Conservation (phyloP, 2,329 filamentous ascomycete genomes). For the Aureobasidium melanogenum region DNA sequence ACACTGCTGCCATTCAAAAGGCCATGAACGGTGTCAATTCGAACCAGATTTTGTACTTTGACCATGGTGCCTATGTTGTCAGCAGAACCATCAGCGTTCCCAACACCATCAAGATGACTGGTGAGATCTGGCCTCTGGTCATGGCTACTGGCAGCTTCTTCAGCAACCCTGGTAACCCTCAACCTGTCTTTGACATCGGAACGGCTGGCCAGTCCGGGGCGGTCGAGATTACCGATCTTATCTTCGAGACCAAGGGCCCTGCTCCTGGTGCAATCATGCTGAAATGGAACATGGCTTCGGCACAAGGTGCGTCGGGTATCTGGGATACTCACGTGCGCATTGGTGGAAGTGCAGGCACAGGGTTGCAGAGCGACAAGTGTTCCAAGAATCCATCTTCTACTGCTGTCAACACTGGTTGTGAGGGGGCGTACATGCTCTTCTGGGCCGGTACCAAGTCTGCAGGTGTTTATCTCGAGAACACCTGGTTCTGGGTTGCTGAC, state of each 20-base stretch:
- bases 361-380: slow-evolving; percentile 75
- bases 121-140: slow-evolving; percentile 85
- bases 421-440: slow-evolving; percentile 60
- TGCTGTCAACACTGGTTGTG: slow-evolving; percentile 56
- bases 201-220: slow-evolving; percentile 64
- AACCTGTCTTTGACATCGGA: slow-evolving; percentile 80
- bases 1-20: slow-evolving; percentile 74
- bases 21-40: slow-evolving; percentile 59
- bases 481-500: slow-evolving; percentile 87
- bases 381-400: slow-evolving; percentile 64
- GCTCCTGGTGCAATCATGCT: slow-evolving; percentile 83
- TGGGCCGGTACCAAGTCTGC: slow-evolving; percentile 49
- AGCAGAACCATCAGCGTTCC: slow-evolving; percentile 52
- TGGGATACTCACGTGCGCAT: slow-evolving; percentile 97
- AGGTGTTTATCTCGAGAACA: slow-evolving; percentile 71
- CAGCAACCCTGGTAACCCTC: slow-evolving; percentile 63
- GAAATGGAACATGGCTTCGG: slow-evolving; percentile 76
- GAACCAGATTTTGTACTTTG: slow-evolving; percentile 51
- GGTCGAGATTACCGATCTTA: slow-evolving; percentile 80
- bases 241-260: slow-evolving; percentile 75
- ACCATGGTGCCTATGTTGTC: slow-evolving; percentile 55
- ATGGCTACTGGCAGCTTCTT: slow-evolving; percentile 73
- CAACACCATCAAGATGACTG: slow-evolving; percentile 65
- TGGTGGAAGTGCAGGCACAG: slow-evolving; percentile 75
- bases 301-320: slow-evolving; percentile 65